These are phyloP conservation scores for Glebionis coronaria DNA, from an alignment of 129 eudicot species.

Conservation along the genomic window DNA sequence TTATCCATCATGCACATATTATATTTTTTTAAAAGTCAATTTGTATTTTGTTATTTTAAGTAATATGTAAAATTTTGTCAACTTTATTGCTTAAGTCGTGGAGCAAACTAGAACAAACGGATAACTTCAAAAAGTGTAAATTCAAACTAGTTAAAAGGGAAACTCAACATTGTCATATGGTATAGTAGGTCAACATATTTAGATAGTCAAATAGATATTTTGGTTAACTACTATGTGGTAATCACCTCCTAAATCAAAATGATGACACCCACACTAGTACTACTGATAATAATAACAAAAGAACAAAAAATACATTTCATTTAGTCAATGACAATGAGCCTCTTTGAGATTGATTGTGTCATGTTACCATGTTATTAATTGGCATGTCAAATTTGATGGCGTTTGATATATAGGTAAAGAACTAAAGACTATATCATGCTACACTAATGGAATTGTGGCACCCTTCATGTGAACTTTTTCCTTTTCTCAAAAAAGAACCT, in stretches of 20 bases:
- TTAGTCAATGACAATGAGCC: constrained; percentile 28
- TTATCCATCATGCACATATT: background rate
- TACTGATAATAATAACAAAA: background rate
- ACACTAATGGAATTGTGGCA: constrained; percentile 8
- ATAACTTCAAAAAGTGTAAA: constrained; percentile 11
- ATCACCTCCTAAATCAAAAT: constrained; percentile 17
- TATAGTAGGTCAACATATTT: constrained; percentile 13
- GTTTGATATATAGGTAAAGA: constrained; percentile 21
- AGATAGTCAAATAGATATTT: constrained; percentile 25
- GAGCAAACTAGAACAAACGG: constrained; percentile 14
- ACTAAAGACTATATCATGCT: background rate
- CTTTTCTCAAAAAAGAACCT: background rate
- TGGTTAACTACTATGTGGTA: constrained; percentile 31
- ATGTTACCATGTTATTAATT: background rate
- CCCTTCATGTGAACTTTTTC: constrained; percentile 5
- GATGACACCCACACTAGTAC: constrained; percentile 12
- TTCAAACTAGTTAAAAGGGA: constrained; percentile 13
- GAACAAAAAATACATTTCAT: background rate
- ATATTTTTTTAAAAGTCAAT: background rate
- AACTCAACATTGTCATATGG: constrained; percentile 1
- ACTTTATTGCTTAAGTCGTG: constrained; percentile 25
- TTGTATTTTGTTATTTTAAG: background rate
- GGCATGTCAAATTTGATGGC: constrained; percentile 9
- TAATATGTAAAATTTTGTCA: constrained; percentile 11
- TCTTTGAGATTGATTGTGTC: constrained; percentile 8